These are phyloP conservation scores for Euphorbia pulcherrima DNA, from an alignment of 345 rosid species.

Conservation along the genomic window DNA sequence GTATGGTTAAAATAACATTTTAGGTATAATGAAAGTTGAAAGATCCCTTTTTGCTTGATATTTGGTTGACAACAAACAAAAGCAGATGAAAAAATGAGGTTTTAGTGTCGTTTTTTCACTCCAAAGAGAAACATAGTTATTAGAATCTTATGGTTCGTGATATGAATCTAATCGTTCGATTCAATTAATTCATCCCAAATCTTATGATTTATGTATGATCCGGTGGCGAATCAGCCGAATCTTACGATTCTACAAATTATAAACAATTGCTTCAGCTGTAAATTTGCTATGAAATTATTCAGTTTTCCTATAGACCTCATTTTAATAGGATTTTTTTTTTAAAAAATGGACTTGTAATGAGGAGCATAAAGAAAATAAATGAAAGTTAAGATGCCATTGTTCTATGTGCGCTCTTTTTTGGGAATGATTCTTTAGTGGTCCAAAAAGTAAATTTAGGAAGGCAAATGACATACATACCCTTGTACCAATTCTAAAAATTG, in stretches of 20 bases:
- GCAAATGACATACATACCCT: constrained; percentile 55
- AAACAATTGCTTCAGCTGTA: neutral
- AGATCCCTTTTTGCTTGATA: neutral
- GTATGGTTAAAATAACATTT: no score
- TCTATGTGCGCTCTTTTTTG: neutral
- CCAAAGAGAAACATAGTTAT: neutral
- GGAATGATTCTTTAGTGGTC: neutral
- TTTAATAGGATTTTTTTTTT: neutral
- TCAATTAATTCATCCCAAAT: no score
- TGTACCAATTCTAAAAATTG: constrained; percentile 77
- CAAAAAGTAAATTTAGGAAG: neutral
- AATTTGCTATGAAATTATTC: neutral
- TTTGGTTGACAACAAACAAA: neutral
- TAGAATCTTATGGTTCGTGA: no score
- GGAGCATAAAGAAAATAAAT: neutral
- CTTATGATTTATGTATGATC: no score
- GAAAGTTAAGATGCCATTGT: neutral
- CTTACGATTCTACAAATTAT: no score
- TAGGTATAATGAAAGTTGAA: neutral
- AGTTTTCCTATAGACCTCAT: neutral
- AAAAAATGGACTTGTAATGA: neutral
- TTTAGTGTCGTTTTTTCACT: no score
- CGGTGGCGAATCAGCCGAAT: no score
- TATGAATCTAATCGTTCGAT: no score
- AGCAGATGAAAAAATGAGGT: neutral